Conservation (phyloP, 192 early-diverging fungal species). For the Mortierella hygrophila region DNA sequence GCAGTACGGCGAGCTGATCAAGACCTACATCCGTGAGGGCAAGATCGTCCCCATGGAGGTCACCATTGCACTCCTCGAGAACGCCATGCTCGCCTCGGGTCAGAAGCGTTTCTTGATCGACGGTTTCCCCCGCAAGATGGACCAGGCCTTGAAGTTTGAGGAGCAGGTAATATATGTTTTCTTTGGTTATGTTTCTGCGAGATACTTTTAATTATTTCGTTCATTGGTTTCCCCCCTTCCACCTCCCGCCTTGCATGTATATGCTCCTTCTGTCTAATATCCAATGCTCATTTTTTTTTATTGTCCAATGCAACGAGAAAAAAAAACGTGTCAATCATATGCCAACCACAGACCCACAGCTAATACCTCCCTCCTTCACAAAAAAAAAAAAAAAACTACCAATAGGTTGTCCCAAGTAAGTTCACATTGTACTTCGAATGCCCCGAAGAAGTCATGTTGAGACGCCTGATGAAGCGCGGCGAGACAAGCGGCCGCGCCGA, state of each 20-base stretch:
- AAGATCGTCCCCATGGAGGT: slow-evolving; percentile 97
- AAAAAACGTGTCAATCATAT: background rate
- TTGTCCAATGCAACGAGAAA: background rate
- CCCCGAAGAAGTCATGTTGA: slow-evolving; percentile 92
- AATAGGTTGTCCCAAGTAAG: slow-evolving; percentile 74
- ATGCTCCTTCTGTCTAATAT: too few relatives aligned
- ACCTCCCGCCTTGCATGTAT: too few relatives aligned
- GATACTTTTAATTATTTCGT: background rate
- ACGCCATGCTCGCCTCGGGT: slow-evolving; percentile 83
- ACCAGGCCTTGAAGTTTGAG: slow-evolving; percentile 95
- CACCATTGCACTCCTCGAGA: slow-evolving; percentile 91
- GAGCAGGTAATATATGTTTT: slow-evolving; percentile 72
- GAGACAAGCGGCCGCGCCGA: slow-evolving; percentile 94
- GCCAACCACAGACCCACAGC: background rate
- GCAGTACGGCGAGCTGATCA: slow-evolving; percentile 92
- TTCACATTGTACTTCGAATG: slow-evolving; percentile 95
- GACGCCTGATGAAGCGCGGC: slow-evolving; percentile 92
- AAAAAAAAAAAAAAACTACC: background rate
- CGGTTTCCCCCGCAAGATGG: slow-evolving; percentile 95
- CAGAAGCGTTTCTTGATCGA: slow-evolving; percentile 90
- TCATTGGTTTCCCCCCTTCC: background rate
- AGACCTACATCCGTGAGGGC: slow-evolving; percentile 92
- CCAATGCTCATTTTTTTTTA: background rate
- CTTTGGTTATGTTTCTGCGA: background rate
- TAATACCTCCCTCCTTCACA: background rate